A percentile compares a stretch with the other conserved stretches of the same genome.
Evolutionary conservation across 2,329 filamentous ascomycete genomes (phyloP).

Genomic region (Phialocephala subalpina): DNA sequence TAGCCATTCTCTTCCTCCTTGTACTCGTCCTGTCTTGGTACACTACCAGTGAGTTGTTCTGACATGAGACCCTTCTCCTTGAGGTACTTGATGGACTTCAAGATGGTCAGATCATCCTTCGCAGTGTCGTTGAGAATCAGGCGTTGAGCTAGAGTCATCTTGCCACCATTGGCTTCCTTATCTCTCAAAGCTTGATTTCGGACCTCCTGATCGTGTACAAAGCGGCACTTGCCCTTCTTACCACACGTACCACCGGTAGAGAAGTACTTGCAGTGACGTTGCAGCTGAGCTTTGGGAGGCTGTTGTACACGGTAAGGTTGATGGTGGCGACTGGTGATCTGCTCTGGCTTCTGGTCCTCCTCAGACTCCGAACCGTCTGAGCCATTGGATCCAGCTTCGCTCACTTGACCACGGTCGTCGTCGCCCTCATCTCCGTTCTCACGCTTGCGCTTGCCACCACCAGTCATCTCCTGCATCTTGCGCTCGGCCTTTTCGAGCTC

Average conservation of each 20-base stretch:
- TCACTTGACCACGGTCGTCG: constrained; percentile 56
- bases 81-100: constrained; percentile 72
- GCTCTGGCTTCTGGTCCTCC: constrained; percentile 64
- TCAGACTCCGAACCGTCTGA: constrained; percentile 56
- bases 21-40: constrained; percentile 35
- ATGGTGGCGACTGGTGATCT: constrained; percentile 56
- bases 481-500: constrained; percentile 74
- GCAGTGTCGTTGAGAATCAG: constrained; percentile 73
- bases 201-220: constrained; percentile 71
- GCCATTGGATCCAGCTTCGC: constrained; percentile 39
- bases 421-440: constrained; percentile 73
- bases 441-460: constrained; percentile 72
- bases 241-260: constrained; percentile 73
- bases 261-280: constrained; percentile 75
- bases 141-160: constrained; percentile 71
- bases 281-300: constrained; percentile 64
- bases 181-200: constrained; percentile 70
- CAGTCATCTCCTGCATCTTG: constrained; percentile 52
- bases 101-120: constrained; percentile 70
- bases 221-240: constrained; percentile 79
- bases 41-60: constrained; percentile 40
- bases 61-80: constrained; percentile 54
- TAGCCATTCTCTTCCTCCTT: constrained; percentile 39
- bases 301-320: constrained; percentile 47
- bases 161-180: constrained; percentile 69